These are phyloP conservation scores for Aspergillus novoparasiticus DNA, from an alignment of 2,329 filamentous ascomycete genomes.

Conservation along the genomic window DNA sequence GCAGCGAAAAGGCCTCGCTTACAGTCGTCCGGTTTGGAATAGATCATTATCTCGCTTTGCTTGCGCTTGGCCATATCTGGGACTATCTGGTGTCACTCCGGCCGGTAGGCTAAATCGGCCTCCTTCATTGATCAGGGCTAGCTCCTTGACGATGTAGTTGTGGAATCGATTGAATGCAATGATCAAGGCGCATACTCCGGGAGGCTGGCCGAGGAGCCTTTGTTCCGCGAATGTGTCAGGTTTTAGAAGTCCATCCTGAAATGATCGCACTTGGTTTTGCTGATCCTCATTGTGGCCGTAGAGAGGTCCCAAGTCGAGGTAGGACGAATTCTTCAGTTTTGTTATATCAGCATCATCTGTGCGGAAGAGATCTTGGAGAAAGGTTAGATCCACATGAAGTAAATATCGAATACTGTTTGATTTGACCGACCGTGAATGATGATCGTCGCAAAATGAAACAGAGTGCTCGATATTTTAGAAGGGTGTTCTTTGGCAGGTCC, in stretches of 20 bases:
- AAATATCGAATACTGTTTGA: not conserved
- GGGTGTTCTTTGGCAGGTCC: slow-evolving; percentile 36
- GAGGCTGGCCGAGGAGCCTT: slow-evolving; percentile 35
- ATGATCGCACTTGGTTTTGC: slow-evolving; percentile 39
- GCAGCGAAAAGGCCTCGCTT: not conserved
- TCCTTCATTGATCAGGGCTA: slow-evolving; percentile 47
- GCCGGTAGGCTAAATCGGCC: slow-evolving; percentile 27
- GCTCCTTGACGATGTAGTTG: slow-evolving; percentile 40
- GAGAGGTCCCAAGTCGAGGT: slow-evolving; percentile 50
- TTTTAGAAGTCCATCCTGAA: slow-evolving; percentile 42
- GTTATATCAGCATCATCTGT: slow-evolving; percentile 37
- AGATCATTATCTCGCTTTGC: slow-evolving; percentile 38
- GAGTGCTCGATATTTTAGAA: slow-evolving; percentile 49
- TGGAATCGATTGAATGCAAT: slow-evolving; percentile 43
- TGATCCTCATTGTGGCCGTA: slow-evolving; percentile 44
- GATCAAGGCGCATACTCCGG: slow-evolving; percentile 36
- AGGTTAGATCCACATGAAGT: not conserved
- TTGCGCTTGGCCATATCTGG: slow-evolving; percentile 38
- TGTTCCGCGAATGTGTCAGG: slow-evolving; percentile 39
- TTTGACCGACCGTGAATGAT: slow-evolving; percentile 55
- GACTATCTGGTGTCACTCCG: slow-evolving; percentile 21
- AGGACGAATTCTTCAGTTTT: slow-evolving; percentile 46
- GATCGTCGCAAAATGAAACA: slow-evolving; percentile 55
- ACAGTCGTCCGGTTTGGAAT: slow-evolving; percentile 37
- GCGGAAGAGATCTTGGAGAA: slow-evolving; percentile 16